These are phyloP conservation scores for Metschnikowia amazonensis DNA, from an alignment of 805 yeast genomes.

Conservation along the genomic window DNA sequence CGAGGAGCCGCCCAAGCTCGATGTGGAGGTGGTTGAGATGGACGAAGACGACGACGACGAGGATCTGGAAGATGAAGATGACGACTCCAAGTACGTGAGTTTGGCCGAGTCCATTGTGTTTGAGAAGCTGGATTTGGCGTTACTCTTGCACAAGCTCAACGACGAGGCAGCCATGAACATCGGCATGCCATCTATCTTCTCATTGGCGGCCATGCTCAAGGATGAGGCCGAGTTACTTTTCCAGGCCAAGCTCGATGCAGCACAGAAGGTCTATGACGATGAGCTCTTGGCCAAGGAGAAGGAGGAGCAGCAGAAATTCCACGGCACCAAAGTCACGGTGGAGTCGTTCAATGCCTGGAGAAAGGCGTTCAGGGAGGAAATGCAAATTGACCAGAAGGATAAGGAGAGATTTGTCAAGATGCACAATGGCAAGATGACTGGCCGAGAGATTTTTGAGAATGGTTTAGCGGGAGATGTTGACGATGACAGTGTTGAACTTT, in stretches of 20 bases:
- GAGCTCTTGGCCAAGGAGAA: conserved; percentile 61
- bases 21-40: conserved; percentile 31
- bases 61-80: conserved; percentile 28
- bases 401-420: conserved; percentile 48
- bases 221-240: conserved; percentile 75
- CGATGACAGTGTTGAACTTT: conserved; percentile 22
- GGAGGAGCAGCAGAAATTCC: conserved; percentile 84
- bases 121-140: conserved; percentile 43
- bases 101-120: conserved; percentile 59
- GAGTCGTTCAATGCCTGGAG: conserved; percentile 80
- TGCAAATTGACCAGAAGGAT: conserved; percentile 62
- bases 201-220: conserved; percentile 70
- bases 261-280: conserved; percentile 57
- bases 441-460: conserved; percentile 82
- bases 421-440: conserved; percentile 77
- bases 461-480: conserved; percentile 78
- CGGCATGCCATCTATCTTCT: conserved; percentile 90
- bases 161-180: conserved; percentile 71
- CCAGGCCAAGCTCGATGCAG: conserved; percentile 48
- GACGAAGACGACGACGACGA: conserved; percentile 25
- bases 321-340: conserved; percentile 83
- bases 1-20: conserved; percentile 64
- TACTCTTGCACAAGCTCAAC: conserved; percentile 38
- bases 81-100: conserved; percentile 41
- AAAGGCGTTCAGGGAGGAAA: conserved; percentile 60